Base-by-base conservation (phyloP, 2,329 filamentous ascomycete genomes). In the Talaromyces amestolkiae region DNA sequence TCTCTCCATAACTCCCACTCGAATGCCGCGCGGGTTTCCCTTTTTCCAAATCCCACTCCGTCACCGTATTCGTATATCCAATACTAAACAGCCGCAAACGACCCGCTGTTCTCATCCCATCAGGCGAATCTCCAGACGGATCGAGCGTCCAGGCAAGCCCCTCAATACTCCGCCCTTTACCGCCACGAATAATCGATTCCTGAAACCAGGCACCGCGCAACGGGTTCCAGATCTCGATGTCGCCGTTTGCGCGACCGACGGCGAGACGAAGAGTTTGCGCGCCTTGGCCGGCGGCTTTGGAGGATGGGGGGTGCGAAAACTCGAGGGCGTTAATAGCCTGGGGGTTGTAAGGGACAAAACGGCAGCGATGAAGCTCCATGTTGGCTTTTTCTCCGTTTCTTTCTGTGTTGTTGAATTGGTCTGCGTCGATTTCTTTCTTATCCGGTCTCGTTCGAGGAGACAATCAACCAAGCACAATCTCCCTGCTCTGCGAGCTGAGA, bases 201-300 rank as follows among this genome's bases (percentile, higher is more conserved):
- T 98, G 95, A 69, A 92, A 86, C 95, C 95, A 99, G 68, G 85
- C 82, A 17, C 91, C 92, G 69, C 86, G 87, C 63, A 89, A 81
- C 3, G 94, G 93, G 77, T 97, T 97, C 95, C 95, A 99, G 69
- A 99, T 93, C 80, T 99, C 95, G 71, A 99, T 95, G 74, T 97
- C 92, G 71, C 95, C 95, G 76, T 98, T 97, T 66, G 92, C 91
- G 70, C 95, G 89, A 67, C 95, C 95, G 72, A 99, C 86, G 1
- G 95, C 95, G 63, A 98, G 86, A 70, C 93, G 88, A 64, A 92
- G 84, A 61, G 84, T 87, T 68, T 83, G 86, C 24, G 85, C 83
- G 61, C 79, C 78, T 72, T 84, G 82, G 69, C 77, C 77, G 31
- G 74, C 70, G 69, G 76, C 72, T 70, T 79, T 79, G 76, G 77